These are phyloP conservation scores for peach (Prunus persica) DNA, from an alignment of 306 rosid genomes.

Conservation along the genomic window Prunus_persica_NCBIv2 NC_034013.1:17102501-17103000, in stretches of 20 bases:
- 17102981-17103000: constrained; percentile 63
- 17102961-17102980: constrained; percentile 86
- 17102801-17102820: constrained; percentile 73
- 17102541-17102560: constrained; percentile 71
- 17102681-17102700: constrained; percentile 52
- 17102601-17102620: constrained; percentile 86
- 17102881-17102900: constrained; percentile 73
- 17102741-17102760: constrained; percentile 61
- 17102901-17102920: constrained; percentile 92
- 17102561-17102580: constrained; percentile 63
- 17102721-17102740: constrained; percentile 48
- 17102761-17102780: constrained; percentile 82
- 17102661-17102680: constrained; percentile 56
- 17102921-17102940: constrained; percentile 53
- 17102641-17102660: constrained; percentile 75
- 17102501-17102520: constrained; percentile 67
- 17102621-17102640: constrained; percentile 88
- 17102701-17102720: constrained; percentile 43
- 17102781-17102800: constrained; percentile 73
- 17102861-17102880: constrained; percentile 89
- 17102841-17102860: constrained; percentile 59
- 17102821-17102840: constrained; percentile 50
- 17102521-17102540: constrained; percentile 88
- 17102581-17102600: constrained; percentile 86
- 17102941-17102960: constrained; percentile 69